These are phyloP conservation scores for Taxillus chinensis DNA, from an alignment of 164 flowering plant species.

Conservation along the genomic window DNA sequence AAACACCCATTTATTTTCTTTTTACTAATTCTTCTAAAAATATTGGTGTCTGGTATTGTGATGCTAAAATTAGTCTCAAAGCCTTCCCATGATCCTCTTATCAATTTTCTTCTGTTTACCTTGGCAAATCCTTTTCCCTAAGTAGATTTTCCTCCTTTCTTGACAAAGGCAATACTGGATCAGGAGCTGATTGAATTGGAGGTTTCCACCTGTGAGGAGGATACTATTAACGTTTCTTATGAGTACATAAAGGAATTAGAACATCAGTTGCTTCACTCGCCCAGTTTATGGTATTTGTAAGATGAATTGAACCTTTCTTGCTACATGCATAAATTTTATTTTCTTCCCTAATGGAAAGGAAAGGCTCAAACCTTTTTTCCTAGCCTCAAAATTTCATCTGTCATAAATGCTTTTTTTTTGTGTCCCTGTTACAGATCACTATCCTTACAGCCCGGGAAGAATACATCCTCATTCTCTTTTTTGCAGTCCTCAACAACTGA, in stretches of 20 bases:
- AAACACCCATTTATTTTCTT: background rate
- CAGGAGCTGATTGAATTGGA: conserved; percentile 22
- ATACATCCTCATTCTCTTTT: conserved; percentile 11
- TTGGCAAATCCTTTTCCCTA: background rate
- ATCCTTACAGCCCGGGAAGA: conserved; percentile 17
- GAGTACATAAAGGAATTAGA: conserved; percentile 32
- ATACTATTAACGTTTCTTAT: conserved; percentile 16
- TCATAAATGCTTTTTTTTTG: background rate
- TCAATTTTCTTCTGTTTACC: background rate
- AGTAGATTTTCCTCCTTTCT: background rate
- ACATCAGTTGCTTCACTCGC: conserved; percentile 44
- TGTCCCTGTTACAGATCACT: conserved; percentile 35
- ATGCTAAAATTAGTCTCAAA: background rate
- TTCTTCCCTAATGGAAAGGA: background rate
- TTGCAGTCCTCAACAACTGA: conserved; percentile 15
- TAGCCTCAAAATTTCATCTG: background rate
- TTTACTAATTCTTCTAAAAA: background rate
- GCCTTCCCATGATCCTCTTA: background rate
- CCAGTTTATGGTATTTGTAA: conserved; percentile 60
- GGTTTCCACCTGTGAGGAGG: conserved; percentile 20
- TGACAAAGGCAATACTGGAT: conserved; percentile 29
- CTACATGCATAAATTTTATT: background rate
- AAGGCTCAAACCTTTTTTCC: background rate
- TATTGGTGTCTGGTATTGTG: background rate
- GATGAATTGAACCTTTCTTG: conserved; percentile 14